phyloP scores from a whole-genome alignment of 1,139 yeast genomes.

The Hyphopichia fennica region DNA sequence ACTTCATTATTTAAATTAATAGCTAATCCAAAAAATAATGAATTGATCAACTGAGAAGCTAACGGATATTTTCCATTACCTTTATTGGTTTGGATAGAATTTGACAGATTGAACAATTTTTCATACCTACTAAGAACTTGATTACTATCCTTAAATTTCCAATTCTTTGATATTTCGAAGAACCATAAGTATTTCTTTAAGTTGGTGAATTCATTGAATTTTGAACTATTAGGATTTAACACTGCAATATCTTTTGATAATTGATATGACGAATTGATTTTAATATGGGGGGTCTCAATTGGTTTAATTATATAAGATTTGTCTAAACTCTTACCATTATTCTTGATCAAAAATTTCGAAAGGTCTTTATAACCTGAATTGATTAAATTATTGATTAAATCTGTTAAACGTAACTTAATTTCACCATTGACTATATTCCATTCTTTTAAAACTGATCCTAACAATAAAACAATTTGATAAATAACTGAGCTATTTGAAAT shows the following conservation, averaged over 20 bases:
- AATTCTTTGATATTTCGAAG: constrained; percentile 23
- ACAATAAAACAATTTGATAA: background rate
- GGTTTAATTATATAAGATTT: background rate
- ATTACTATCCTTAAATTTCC: constrained; percentile 21
- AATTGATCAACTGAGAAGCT: constrained; percentile 19
- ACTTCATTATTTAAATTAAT: constrained; percentile 9
- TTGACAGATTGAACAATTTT: background rate
- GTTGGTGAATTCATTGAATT: constrained; percentile 6
- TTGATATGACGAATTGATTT: background rate
- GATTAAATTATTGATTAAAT: background rate
- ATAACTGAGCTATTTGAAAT: background rate
- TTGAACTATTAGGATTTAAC: constrained; percentile 7
- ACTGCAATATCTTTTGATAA: background rate
- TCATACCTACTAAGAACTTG: constrained; percentile 13
- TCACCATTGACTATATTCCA: background rate
- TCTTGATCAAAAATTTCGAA: background rate
- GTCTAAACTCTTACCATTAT: background rate
- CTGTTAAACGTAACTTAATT: background rate
- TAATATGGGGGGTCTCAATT: background rate
- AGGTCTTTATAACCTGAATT: background rate
- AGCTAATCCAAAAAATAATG: constrained; percentile 20
- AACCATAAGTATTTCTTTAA: constrained; percentile 35
- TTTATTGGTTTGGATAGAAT: background rate
- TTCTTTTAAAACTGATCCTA: background rate
- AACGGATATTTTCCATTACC: background rate